These are phyloP conservation scores for Barnettozyma sp. DNA, from an alignment of 805 yeast genomes.

Conservation along the genomic window DNA sequence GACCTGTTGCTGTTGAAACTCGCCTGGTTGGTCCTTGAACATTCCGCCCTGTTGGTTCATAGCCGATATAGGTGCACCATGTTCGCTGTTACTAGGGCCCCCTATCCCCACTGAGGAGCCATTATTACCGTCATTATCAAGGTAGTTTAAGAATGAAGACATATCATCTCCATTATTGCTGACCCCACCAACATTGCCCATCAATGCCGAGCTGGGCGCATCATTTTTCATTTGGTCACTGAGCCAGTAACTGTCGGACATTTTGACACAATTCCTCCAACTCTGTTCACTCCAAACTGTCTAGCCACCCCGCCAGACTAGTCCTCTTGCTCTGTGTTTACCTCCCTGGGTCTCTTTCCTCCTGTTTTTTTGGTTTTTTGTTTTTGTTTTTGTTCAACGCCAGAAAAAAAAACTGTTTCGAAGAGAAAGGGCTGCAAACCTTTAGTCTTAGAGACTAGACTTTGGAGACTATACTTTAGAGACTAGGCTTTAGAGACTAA, in stretches of 20 bases:
- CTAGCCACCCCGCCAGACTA: too few species aligned
- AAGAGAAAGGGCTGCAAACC: too few species aligned
- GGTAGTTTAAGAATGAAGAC: constrained; percentile 43
- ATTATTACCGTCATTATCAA: constrained; percentile 30
- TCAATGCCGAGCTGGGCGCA: constrained; percentile 14
- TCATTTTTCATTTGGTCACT: constrained; percentile 24
- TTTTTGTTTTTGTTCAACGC: too few species aligned
- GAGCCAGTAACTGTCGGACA: constrained; percentile 26
- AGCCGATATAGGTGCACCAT: neutral
- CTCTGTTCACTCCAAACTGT: neutral
- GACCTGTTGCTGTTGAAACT: constrained; percentile 2
- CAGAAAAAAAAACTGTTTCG: too few species aligned
- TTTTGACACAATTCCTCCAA: constrained; percentile 1
- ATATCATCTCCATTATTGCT: constrained; percentile 26
- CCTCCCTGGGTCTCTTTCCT: too few species aligned
- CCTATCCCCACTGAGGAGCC: too few species aligned
- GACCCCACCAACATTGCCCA: constrained; percentile 16
- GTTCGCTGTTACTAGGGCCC: neutral
- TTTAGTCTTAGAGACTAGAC: too few species aligned
- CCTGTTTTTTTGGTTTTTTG: too few species aligned
- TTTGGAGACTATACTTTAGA: too few species aligned
- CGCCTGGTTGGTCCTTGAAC: constrained; percentile 8
- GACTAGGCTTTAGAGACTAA: too few species aligned
- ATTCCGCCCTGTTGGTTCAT: constrained; percentile 2
- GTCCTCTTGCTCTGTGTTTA: too few species aligned